Base-by-base conservation (phyloP, 164 flowering plant species). In the Annona cherimola region DNA sequence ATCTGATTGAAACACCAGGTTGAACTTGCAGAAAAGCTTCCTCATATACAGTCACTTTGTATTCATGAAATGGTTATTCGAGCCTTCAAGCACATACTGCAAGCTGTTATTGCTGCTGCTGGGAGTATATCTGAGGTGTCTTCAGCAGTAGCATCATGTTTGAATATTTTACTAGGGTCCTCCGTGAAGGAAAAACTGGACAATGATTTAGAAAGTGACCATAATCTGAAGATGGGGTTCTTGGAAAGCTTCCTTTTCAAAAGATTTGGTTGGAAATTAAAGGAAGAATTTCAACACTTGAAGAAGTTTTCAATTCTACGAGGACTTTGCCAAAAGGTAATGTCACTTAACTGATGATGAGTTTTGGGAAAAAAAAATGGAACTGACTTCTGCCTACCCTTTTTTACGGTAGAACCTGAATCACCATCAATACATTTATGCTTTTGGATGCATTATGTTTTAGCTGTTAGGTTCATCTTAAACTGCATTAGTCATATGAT, bases 11-110 rank as follows among this genome's bases (percentile, higher is more conserved):
- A 63, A 72, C 71, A 19, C 46, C 88, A 94, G 97, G 91, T 88
- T 76, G 89, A 90, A 80, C 94, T 90, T 69, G 86, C 98, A 12
- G 91, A 89, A 76, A 90, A 89, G 83, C 93, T 94, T 72, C 96
- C 98, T 67, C 98, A 94, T 72, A 88, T 94, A 79, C 96, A 87
- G 73, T 90, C 97, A 5, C 88, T 94, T 75, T 94, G 97, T 81
- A 79, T 94, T 46, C 98, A 94, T 83, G 97, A 94, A 87, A 94
- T 94, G 97, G 89, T 92, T 77, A 87, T 92, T 80, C 87, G 96
- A 83, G 95, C 97, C 71, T 92, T 89, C 81, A 94, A 94, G 82
- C 90, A 88, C 74, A 71, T 92, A 9, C 76, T 94, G 66, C 85
- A 79, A 77, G 90, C 91, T 72, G 90, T 88, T 61, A 71, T 94